Conservation (phyloP, 1,139 yeast species). For the Taphrina pruni region DNA sequence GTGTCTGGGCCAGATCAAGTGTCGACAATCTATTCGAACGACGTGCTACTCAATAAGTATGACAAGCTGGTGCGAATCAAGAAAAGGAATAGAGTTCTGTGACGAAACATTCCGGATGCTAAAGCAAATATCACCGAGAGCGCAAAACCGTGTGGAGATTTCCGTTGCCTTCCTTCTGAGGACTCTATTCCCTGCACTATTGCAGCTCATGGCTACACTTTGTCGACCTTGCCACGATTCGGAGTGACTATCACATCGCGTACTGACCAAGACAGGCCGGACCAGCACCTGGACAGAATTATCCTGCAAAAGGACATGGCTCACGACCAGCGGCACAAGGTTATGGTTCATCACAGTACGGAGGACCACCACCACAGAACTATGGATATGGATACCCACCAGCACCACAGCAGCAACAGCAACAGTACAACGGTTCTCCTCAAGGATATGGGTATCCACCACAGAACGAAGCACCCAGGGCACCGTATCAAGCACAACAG, state of each 20-base stretch:
- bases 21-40: neutral
- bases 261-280: conserved; percentile 20
- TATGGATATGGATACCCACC: conserved; percentile 46
- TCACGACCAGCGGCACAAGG: conserved; percentile 29
- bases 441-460: conserved; percentile 47
- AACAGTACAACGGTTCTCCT: conserved; percentile 48
- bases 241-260: neutral
- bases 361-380: conserved; percentile 42
- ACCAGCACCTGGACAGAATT: conserved; percentile 33
- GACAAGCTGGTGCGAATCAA: too few relatives aligned
- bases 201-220: neutral
- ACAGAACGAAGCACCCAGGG: conserved; percentile 55
- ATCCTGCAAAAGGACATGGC: conserved; percentile 3
- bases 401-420: conserved; percentile 49
- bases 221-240: neutral
- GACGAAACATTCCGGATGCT: conserved; percentile 52
- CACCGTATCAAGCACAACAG: conserved; percentile 55
- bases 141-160: conserved; percentile 52
- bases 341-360: conserved; percentile 42
- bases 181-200: neutral
- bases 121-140: conserved; percentile 47
- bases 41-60: neutral
- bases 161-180: conserved; percentile 59
- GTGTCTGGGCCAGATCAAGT: neutral
- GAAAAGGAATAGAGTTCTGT: conserved; percentile 28